Evolutionary conservation across 2,329 filamentous ascomycete species (phyloP).

Genomic region (Bimuria novae-zelandiae): DNA sequence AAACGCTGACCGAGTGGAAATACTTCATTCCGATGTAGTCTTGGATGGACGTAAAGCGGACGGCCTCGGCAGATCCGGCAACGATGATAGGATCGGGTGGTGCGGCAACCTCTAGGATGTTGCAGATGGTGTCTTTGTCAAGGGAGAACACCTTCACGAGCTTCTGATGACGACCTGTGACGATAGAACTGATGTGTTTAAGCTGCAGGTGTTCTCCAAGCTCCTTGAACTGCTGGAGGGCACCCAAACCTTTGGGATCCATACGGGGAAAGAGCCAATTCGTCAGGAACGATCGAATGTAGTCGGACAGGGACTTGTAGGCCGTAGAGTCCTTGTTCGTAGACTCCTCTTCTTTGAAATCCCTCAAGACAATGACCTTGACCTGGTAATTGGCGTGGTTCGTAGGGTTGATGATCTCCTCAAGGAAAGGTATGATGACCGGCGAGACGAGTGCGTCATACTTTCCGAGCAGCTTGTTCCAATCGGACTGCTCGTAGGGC

Average conservation of each 20-base stretch:
- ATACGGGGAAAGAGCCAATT: not conserved
- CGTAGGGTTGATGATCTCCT: constrained; percentile 15
- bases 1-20: not conserved
- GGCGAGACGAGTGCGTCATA: constrained; percentile 30
- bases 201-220: not conserved
- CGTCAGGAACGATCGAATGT: not conserved
- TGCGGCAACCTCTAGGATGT: constrained; percentile 21
- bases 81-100: not conserved
- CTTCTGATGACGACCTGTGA: not conserved
- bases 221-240: not conserved
- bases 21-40: not conserved
- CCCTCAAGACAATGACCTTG: too few species aligned
- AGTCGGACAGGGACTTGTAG: not conserved
- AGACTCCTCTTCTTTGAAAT: too few species aligned
- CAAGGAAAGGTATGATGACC: constrained; percentile 16
- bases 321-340: too few species aligned
- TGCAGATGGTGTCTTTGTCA: constrained; percentile 19
- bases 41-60: not conserved
- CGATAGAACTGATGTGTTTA: not conserved
- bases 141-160: not conserved
- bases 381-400: not conserved
- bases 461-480: constrained; percentile 39
- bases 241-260: not conserved
- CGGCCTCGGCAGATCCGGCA: not conserved
- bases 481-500: constrained; percentile 40